Base-by-base conservation (phyloP, 306 rosid genomes). In the Dryas drummondii region DNA sequence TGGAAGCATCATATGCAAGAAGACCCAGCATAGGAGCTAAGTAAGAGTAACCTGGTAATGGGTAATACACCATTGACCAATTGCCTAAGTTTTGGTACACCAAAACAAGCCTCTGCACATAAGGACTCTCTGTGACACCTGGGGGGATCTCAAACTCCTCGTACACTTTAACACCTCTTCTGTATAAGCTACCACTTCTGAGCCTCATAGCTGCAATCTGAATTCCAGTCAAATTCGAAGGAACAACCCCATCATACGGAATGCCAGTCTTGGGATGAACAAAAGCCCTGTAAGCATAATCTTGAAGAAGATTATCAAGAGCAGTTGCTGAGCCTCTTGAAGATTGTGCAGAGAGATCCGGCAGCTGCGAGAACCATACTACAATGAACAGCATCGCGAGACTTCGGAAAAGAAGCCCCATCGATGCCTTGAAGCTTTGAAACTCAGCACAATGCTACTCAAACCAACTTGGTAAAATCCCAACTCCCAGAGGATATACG, bases 1-100 rank as follows among this genome's bases (percentile, higher is more conserved):
- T 72, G 15, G 82, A 60, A 57, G 88, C 98, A 84, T 79, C 65
- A 67, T 90, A 96, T 76, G 94, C 97, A 63, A 90, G 89, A 46
- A 96, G 91, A 42, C 98, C 99, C 77, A 92, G 70, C 15, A 96
- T 87, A 14, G 99, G 98, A 60, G 99, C 81, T 71, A 92, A 85
- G 82, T 84, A 87, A 44, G 89, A 84, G 76, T 90, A 83, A 52
- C 91, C 87, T n/a, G 82, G 76, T 79, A 96, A 79, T 0, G 86
- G 83, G 74, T 90, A 96, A 72, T 84, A 96, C 69, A 5, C 54
- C 22, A 6, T n/a, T 13, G 98, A 92, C 90, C 79, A 80, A 69
- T 83, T 83, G 22, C 91, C 96, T 69, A 96, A 69, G 80, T 90
- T 88, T 79, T 92, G 99, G 88, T 96, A 96, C 83, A 96, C 93